Conservation (phyloP, 2,329 filamentous ascomycete species). For the Phialophora expanda region DNA sequence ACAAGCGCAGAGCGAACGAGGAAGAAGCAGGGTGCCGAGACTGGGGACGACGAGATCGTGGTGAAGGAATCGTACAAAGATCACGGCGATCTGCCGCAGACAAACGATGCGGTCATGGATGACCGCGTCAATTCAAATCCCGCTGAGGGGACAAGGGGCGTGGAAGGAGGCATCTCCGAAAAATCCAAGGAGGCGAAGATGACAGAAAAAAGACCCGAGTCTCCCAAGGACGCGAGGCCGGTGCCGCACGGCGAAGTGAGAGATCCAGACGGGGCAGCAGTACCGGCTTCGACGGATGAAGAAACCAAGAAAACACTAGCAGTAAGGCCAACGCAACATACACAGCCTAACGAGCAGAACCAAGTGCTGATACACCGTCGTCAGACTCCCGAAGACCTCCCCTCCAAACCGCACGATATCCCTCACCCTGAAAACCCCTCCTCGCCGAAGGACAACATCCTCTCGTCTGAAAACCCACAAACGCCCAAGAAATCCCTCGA, state of each 20-base stretch:
- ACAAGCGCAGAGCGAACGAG: slow-evolving; percentile 55
- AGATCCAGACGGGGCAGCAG: slow-evolving; percentile 46
- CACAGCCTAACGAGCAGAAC: background rate
- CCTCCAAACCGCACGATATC: slow-evolving; percentile 76
- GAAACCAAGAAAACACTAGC: slow-evolving; percentile 58
- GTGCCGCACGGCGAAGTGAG: slow-evolving; percentile 76
- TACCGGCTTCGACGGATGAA: slow-evolving; percentile 46
- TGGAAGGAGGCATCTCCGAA: slow-evolving; percentile 85
- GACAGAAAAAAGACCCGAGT: slow-evolving; percentile 75
- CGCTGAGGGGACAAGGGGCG: slow-evolving; percentile 85
- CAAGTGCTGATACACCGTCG: slow-evolving; percentile 18
- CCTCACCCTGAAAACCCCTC: slow-evolving; percentile 70
- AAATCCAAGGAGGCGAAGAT: slow-evolving; percentile 78
- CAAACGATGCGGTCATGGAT: slow-evolving; percentile 86
- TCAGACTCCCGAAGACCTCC: slow-evolving; percentile 83
- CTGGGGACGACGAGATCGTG: slow-evolving; percentile 42
- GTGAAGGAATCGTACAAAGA: slow-evolving; percentile 46
- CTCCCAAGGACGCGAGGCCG: slow-evolving; percentile 83
- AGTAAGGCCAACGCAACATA: slow-evolving; percentile 52
- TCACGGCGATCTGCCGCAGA: slow-evolving; percentile 55
- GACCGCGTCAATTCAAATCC: slow-evolving; percentile 77
- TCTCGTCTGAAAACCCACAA: slow-evolving; percentile 54
- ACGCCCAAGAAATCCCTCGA: slow-evolving; percentile 41
- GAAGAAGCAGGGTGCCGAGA: slow-evolving; percentile 44
- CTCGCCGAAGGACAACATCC: slow-evolving; percentile 68